Evolutionary conservation across 805 yeast genomes (phyloP).

Genomic region (Metschnikowia chrysomelidarum): DNA sequence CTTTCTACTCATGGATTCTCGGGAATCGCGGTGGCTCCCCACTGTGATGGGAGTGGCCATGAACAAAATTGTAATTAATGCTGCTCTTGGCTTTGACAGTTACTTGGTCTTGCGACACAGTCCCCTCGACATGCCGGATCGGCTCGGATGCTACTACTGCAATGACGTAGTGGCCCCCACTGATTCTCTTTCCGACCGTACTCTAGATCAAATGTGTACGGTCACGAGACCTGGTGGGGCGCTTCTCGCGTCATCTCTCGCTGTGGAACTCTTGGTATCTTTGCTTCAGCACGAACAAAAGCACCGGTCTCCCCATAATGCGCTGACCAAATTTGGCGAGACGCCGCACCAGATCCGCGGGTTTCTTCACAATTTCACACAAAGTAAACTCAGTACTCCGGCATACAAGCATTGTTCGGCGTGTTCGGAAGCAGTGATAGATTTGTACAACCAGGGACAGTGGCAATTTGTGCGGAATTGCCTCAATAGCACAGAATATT

Average conservation of each 20-base stretch:
- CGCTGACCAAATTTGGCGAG: constrained; percentile 52
- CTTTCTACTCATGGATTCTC: constrained; percentile 84
- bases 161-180: constrained; percentile 94
- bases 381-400: constrained; percentile 65
- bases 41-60: constrained; percentile 70
- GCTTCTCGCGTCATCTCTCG: constrained; percentile 76
- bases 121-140: constrained; percentile 21
- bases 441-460: constrained; percentile 49
- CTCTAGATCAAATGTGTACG: constrained; percentile 97
- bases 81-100: constrained; percentile 94
- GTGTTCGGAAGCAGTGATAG: constrained; percentile 64
- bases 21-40: constrained; percentile 98
- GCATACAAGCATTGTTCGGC: constrained; percentile 82
- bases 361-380: constrained; percentile 63
- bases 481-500: constrained; percentile 58
- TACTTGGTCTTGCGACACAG: constrained; percentile 89
- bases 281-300: constrained; percentile 63
- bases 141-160: constrained; percentile 92
- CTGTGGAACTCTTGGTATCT: constrained; percentile 79
- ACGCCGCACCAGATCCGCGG: constrained; percentile 93
- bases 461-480: constrained; percentile 84
- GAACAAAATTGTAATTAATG: constrained; percentile 77
- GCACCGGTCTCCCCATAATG: constrained; percentile 42
- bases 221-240: constrained; percentile 98
- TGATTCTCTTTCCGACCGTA: constrained; percentile 81